A percentile compares a stretch with the other conserved stretches of the same genome.
phyloP scores from a whole-genome alignment of 306 rosid species.

The Alnus glutinosa region DNA sequence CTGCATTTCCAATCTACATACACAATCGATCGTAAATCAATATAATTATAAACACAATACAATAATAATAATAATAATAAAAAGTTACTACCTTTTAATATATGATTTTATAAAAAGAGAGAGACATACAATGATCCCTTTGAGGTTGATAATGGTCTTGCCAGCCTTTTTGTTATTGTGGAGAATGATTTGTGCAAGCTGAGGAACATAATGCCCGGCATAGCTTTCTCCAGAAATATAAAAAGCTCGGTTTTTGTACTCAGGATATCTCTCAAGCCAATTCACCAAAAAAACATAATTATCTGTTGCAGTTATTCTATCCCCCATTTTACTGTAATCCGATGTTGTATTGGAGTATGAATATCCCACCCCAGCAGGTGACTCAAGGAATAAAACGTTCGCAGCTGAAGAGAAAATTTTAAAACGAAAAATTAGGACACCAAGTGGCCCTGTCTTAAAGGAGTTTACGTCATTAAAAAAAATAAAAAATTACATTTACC shows the following conservation, averaged over 20 bases:
- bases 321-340: slow-evolving; percentile 65
- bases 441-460: no score
- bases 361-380: slow-evolving; percentile 93
- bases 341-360: slow-evolving; percentile 80
- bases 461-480: not conserved
- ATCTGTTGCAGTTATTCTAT: slow-evolving; percentile 61
- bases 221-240: slow-evolving; percentile 92
- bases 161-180: slow-evolving; percentile 51
- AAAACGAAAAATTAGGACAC: no score
- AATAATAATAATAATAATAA: no score
- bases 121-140: slow-evolving; percentile 74
- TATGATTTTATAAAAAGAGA: not conserved
- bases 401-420: slow-evolving; percentile 49
- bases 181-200: slow-evolving; percentile 82
- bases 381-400: slow-evolving; percentile 84
- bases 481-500: not conserved
- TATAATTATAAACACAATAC: no score
- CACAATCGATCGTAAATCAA: no score
- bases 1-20: slow-evolving; percentile 75
- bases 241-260: slow-evolving; percentile 64
- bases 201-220: slow-evolving; percentile 96
- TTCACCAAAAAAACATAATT: slow-evolving; percentile 72
- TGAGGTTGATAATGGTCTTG: slow-evolving; percentile 67
- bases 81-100: no score
- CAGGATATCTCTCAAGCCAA: slow-evolving; percentile 90